Base-by-base conservation (phyloP, 345 rosid genomes). In the Lumnitzera racemosa region DNA sequence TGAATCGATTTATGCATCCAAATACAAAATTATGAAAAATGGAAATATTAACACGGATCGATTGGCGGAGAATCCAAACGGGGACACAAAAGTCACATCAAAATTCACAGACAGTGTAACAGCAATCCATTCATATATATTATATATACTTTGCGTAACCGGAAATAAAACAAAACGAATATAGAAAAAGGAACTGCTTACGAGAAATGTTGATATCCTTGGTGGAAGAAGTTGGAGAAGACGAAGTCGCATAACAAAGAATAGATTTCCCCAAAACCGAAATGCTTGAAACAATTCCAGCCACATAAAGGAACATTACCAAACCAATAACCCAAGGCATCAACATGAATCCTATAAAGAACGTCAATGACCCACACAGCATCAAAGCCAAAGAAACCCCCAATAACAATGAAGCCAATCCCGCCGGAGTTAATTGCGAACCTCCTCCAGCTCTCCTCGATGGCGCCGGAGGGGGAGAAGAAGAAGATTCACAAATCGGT, bases 281-380 rank as follows among this genome's bases (percentile, higher is more conserved):
- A 61, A 94, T 62, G 12, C 83, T 67, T 2, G 99, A 82, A n/a
- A 94, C 83, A 56, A 94, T 70, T 43, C 96, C 97, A 7, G 81
- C 97, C 49, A 88, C 89, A 54, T 88, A 90, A 47, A 90, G 78
- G 60, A 84, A 69, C 85, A 86, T 69, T 10, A 88, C 69, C 64
- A 94, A 72, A 52, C 92, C 90, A 2, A 94, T 47, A 55, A 94
- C 86, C 96, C 99, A 94, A 24, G 99, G 99, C 95, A 94, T 80
- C 87, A 94, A 61, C 69, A 94, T 72, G 61, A 94, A 86, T 0
- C 99, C 99, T 24, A 94, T 81, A 57, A 94, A 88, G 74, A 94
- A 94, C 41, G 99, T 88, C 46, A 94, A 84, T 23, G 96, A 90
- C 78, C 99, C 97, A 53, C 97, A 88, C 1, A 94, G 66, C 92